Percentiles rank a stretch among this genome's conserved stretches.
phyloP scores from a whole-genome alignment of 2,329 filamentous ascomycete genomes.

The Hypoxylon sp. region DNA sequence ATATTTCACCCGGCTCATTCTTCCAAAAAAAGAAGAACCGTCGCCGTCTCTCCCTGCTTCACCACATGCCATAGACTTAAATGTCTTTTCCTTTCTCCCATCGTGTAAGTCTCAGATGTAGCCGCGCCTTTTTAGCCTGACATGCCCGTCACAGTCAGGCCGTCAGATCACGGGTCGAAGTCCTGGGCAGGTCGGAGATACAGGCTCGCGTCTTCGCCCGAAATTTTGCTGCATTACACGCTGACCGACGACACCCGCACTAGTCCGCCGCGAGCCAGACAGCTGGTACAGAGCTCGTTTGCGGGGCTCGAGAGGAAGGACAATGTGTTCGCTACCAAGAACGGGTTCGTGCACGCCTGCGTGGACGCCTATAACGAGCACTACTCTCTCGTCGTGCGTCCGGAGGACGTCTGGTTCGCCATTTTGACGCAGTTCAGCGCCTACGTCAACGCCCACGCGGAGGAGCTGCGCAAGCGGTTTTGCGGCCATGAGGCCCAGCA shows the following conservation, averaged over 20 bases:
- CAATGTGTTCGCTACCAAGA: slow-evolving; percentile 48
- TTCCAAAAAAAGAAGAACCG: slow-evolving; percentile 15
- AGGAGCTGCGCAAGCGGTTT: slow-evolving; percentile 59
- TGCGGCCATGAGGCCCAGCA: slow-evolving; percentile 58
- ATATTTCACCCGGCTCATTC: slow-evolving; percentile 28
- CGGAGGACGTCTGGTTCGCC: slow-evolving; percentile 65
- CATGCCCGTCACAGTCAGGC: slow-evolving; percentile 47
- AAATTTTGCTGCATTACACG: slow-evolving; percentile 43
- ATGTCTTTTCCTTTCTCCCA: slow-evolving; percentile 8
- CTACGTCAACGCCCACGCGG: slow-evolving; percentile 60
- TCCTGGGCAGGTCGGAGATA: slow-evolving; percentile 45
- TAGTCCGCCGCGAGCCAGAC: slow-evolving; percentile 41
- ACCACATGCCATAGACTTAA: slow-evolving; percentile 13
- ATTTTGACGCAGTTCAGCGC: slow-evolving; percentile 61
- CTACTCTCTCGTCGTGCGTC: slow-evolving; percentile 60
- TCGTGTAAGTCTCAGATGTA: slow-evolving; percentile 40
- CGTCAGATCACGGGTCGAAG: slow-evolving; percentile 43
- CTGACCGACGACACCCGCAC: slow-evolving; percentile 44
- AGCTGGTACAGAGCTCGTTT: slow-evolving; percentile 45
- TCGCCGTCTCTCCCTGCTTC: slow-evolving; percentile 15
- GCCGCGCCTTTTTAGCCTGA: slow-evolving; percentile 38
- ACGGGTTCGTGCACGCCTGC: slow-evolving; percentile 53
- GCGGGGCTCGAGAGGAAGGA: slow-evolving; percentile 38
- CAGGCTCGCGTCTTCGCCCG: slow-evolving; percentile 42
- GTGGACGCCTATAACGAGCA: slow-evolving; percentile 57